These are phyloP conservation scores for Halenospora varia DNA, from an alignment of 495 filamentous ascomycete genomes.

Conservation along the genomic window DNA sequence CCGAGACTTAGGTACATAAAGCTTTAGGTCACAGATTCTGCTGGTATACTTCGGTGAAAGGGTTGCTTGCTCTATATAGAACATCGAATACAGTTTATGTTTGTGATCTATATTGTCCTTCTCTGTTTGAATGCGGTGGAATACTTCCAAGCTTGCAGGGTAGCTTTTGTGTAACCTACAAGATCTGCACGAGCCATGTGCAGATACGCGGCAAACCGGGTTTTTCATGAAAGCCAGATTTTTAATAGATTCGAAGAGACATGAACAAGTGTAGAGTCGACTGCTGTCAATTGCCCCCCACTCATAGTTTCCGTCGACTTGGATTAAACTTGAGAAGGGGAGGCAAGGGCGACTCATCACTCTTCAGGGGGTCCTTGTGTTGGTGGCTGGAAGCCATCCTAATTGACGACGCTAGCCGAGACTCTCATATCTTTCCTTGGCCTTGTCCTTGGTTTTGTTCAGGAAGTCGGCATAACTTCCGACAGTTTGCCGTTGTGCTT, in stretches of 20 bases:
- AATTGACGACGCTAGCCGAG: slow-evolving; percentile 10
- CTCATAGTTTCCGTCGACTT: not conserved
- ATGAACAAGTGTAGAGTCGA: too few relatives aligned
- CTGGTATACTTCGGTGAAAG: too few relatives aligned
- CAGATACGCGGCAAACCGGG: not conserved
- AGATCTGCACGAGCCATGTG: not conserved
- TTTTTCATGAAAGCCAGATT: too few relatives aligned
- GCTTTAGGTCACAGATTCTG: too few relatives aligned
- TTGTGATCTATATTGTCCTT: too few relatives aligned
- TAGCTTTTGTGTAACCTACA: not conserved
- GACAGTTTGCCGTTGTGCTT: slow-evolving; percentile 69
- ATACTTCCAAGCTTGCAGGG: not conserved
- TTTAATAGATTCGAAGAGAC: too few relatives aligned
- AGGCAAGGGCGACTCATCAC: too few relatives aligned
- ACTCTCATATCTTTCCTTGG: slow-evolving; percentile 70
- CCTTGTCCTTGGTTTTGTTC: slow-evolving; percentile 72
- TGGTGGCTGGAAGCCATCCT: not conserved
- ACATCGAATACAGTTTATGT: too few relatives aligned
- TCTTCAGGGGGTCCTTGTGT: not conserved
- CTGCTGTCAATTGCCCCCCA: not conserved
- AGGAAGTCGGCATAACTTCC: slow-evolving; percentile 70
- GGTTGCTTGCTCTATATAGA: too few relatives aligned
- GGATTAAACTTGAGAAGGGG: too few relatives aligned
- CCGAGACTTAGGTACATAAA: too few relatives aligned
- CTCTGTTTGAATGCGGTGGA: too few relatives aligned